Conservation (phyloP, 129 eudicot species). For the Ambrosia artemisiifolia region DNA sequence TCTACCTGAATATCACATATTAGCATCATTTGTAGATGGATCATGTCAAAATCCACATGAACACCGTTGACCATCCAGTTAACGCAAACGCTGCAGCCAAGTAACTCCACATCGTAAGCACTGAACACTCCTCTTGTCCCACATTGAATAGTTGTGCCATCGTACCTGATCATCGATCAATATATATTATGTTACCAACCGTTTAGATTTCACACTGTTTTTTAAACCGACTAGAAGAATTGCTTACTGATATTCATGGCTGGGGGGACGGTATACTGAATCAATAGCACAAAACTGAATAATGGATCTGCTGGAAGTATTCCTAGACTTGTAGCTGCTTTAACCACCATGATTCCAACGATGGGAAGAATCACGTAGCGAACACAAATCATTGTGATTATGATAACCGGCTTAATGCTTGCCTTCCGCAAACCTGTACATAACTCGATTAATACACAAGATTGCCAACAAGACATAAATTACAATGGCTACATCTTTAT, state of each 20-base stretch:
- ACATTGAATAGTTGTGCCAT: slow-evolving; percentile 27
- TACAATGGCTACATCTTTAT: background rate
- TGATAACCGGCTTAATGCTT: slow-evolving; percentile 32
- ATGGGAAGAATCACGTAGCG: slow-evolving; percentile 59
- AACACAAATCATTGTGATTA: slow-evolving; percentile 51
- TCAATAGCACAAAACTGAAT: slow-evolving; percentile 67
- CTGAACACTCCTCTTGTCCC: slow-evolving; percentile 35
- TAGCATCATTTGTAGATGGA: background rate
- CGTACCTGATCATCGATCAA: slow-evolving; percentile 17
- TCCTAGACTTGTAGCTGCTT: slow-evolving; percentile 53
- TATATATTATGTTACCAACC: background rate
- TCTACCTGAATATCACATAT: background rate
- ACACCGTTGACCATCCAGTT: slow-evolving; percentile 29
- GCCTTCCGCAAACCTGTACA: slow-evolving; percentile 54
- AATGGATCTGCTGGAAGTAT: slow-evolving; percentile 78
- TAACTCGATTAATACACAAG: background rate
- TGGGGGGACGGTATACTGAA: slow-evolving; percentile 84
- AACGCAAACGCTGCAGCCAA: slow-evolving; percentile 29
- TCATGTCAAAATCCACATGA: slow-evolving; percentile 36
- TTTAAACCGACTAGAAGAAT: background rate
- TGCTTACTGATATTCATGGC: slow-evolving; percentile 78
- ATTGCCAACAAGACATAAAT: background rate
- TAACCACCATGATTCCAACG: slow-evolving; percentile 60
- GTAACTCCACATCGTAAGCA: slow-evolving; percentile 34
- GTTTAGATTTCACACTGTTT: background rate